Evolutionary conservation across 2,329 filamentous ascomycete genomes (phyloP).

Genomic region (Ophioceras dolichostomum): DNA sequence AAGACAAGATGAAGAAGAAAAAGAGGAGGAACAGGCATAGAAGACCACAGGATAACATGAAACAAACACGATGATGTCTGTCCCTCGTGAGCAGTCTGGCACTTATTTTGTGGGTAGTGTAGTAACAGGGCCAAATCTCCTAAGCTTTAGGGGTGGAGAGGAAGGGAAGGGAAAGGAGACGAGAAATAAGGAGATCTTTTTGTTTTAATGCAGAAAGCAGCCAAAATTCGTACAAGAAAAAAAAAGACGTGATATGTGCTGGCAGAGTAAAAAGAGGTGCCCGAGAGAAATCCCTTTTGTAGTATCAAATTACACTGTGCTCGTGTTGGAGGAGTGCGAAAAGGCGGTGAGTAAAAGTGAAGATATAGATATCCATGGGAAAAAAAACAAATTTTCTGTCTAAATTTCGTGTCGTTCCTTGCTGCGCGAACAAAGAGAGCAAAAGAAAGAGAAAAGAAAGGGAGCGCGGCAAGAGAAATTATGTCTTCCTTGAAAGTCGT

Average conservation of each 20-base stretch:
- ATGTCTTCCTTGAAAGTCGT: too few relatives aligned
- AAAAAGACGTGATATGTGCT: too few relatives aligned
- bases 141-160: background rate
- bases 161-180: background rate
- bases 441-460: background rate
- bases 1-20: too few relatives aligned
- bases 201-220: background rate
- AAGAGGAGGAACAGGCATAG: too few relatives aligned
- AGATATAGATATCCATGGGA: slow-evolving; percentile 7
- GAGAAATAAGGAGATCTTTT: background rate
- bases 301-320: slow-evolving; percentile 12
- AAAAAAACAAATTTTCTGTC: slow-evolving; percentile 14
- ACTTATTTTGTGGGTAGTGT: background rate
- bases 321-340: too few relatives aligned
- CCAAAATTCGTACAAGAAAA: background rate
- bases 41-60: too few relatives aligned
- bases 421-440: too few relatives aligned
- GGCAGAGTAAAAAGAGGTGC: too few relatives aligned
- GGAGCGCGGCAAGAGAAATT: background rate
- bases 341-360: too few relatives aligned
- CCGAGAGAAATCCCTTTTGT: slow-evolving; percentile 6
- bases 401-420: slow-evolving; percentile 5
- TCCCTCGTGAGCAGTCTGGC: too few relatives aligned
- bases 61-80: too few relatives aligned
- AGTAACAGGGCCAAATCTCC: background rate